These are phyloP conservation scores for Rhizophora mangle DNA, from an alignment of 345 rosid genomes.

Conservation along the genomic window DNA sequence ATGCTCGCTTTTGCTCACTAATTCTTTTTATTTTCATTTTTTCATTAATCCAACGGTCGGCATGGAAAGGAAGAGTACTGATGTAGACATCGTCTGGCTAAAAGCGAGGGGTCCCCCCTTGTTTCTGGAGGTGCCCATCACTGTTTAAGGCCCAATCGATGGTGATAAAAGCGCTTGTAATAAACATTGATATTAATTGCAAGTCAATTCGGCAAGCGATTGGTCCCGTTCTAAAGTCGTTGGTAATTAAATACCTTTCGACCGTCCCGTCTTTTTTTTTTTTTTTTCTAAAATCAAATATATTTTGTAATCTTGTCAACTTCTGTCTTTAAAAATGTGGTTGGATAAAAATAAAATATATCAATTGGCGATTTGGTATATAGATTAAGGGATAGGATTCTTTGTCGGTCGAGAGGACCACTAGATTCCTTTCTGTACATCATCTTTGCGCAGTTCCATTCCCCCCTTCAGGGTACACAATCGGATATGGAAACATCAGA, in stretches of 20 bases:
- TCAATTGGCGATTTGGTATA: neutral
- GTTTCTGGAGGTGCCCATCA: neutral
- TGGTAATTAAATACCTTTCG: too few species aligned
- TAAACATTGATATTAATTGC: neutral
- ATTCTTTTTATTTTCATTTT: neutral
- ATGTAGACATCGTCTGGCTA: too few species aligned
- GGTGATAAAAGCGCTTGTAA: neutral
- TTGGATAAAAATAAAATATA: neutral
- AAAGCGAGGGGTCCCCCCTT: too few species aligned
- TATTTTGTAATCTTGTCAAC: neutral
- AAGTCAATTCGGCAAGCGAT: neutral
- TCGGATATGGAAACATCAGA: too few species aligned
- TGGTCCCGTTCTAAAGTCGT: neutral
- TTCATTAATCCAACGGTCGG: conserved; percentile 30
- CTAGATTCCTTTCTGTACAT: neutral
- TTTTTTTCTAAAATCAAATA: neutral
- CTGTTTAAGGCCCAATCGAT: neutral
- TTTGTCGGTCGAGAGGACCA: neutral
- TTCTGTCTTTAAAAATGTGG: neutral
- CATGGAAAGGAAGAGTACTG: neutral
- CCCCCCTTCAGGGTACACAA: too few species aligned
- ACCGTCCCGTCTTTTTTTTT: neutral
- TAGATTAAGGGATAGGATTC: neutral
- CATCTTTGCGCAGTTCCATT: neutral
- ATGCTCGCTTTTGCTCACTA: neutral